A percentile compares a stretch with the other conserved stretches of the same genome.
Evolutionary conservation across 192 early-diverging fungal genomes (phyloP).

Genomic region (Coemansia sp.): DNA sequence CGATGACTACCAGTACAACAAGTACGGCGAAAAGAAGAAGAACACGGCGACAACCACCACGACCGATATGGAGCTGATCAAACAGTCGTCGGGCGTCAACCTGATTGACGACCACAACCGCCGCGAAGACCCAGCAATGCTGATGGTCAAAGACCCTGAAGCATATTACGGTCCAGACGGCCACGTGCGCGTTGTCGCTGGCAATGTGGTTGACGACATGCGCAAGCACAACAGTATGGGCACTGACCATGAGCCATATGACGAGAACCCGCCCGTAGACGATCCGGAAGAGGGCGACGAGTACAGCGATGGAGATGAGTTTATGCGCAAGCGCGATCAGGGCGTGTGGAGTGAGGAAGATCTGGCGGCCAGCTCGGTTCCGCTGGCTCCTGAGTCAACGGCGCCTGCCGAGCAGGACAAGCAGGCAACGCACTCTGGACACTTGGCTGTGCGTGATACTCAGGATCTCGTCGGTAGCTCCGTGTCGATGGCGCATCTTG

Average conservation of each 20-base stretch:
- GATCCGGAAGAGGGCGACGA: conserved; percentile 51
- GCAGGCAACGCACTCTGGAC: background rate
- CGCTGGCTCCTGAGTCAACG: background rate
- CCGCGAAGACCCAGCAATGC: conserved; percentile 52
- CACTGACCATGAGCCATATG: conserved; percentile 40
- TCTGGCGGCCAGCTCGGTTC: conserved; percentile 25
- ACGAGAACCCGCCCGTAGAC: conserved; percentile 51
- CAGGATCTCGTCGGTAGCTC: conserved; percentile 29
- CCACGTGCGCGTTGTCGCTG: conserved; percentile 43
- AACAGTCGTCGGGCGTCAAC: conserved; percentile 49
- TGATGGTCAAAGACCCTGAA: conserved; percentile 48
- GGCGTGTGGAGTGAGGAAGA: conserved; percentile 21
- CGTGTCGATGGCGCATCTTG: conserved; percentile 37
- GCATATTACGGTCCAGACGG: conserved; percentile 50
- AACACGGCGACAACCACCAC: conserved; percentile 37
- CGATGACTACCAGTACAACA: conserved; percentile 50
- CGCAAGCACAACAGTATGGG: conserved; percentile 46
- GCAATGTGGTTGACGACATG: conserved; percentile 51
- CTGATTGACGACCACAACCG: conserved; percentile 53
- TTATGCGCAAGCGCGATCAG: conserved; percentile 51
- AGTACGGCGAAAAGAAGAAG: conserved; percentile 54
- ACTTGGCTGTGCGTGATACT: conserved; percentile 16
- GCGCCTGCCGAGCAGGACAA: background rate
- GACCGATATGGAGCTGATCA: conserved; percentile 52
- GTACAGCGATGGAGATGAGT: conserved; percentile 51